Conservation (phyloP, 1,284 basidiomycete species). For the Cryptococcus floricola region DNA sequence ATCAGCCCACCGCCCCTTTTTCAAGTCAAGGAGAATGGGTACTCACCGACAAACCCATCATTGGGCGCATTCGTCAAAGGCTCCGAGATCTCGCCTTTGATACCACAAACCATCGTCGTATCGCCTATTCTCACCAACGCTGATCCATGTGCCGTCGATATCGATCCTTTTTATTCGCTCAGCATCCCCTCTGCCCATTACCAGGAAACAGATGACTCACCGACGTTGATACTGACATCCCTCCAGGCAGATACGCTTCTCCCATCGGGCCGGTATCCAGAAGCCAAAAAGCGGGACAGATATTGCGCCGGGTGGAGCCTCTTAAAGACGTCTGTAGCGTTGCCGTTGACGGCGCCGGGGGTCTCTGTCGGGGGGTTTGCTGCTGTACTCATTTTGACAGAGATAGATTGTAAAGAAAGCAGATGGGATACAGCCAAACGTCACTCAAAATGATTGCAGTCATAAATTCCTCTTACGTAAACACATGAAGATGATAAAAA, state of each 20-base stretch:
- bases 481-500: too few relatives aligned
- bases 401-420: too few relatives aligned
- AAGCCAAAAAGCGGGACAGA: constrained; percentile 69
- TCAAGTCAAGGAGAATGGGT: too few relatives aligned
- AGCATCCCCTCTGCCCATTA: not conserved
- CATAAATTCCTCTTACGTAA: too few relatives aligned
- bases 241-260: constrained; percentile 63
- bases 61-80: constrained; percentile 71
- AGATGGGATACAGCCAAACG: too few relatives aligned
- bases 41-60: constrained; percentile 75
- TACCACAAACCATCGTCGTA: constrained; percentile 85
- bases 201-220: constrained; percentile 47
- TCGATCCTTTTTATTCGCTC: constrained; percentile 59
- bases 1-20: not conserved
- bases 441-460: too few relatives aligned
- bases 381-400: too few relatives aligned
- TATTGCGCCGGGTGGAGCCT: constrained; percentile 76
- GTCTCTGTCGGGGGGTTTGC: too few relatives aligned
- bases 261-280: constrained; percentile 71
- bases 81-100: constrained; percentile 90
- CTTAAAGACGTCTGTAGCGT: constrained; percentile 60
- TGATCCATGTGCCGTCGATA: constrained; percentile 85
- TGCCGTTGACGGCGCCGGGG: too few relatives aligned
- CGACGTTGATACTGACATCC: constrained; percentile 65
- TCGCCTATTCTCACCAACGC: constrained; percentile 83